Base-by-base conservation (phyloP, 2,329 filamentous ascomycete genomes). In the Furcasterigmium furcatum region DNA sequence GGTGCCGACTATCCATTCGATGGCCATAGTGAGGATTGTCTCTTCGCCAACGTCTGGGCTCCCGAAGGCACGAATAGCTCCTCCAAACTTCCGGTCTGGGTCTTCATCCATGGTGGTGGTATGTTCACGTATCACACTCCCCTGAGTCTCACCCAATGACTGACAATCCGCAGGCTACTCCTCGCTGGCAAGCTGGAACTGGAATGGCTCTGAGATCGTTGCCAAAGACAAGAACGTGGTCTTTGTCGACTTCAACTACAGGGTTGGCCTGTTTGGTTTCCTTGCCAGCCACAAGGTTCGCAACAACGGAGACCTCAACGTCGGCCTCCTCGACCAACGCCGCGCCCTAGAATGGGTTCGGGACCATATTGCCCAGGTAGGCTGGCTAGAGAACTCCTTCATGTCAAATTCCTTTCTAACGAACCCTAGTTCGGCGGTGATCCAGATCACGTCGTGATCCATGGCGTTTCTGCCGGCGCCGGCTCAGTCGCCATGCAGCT, bases 21-120 rank as follows among this genome's bases (percentile, higher is more conserved):
- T 9, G 53, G 48, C 18, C 55, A 64, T 46, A 62, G 60, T 41
- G 84, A 88, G 58, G 84, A 88, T 53, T 92, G 88, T 58, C 72
- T 91, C 3, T 85, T 84, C 51, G 68, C 88, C 13, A 78, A 85
- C 45, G 71, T 85, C 9, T 84, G 78, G 56, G 79, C 84, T 2
- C 80, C 85, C 1, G 75, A 71, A 2, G 64, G 69, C n/a, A 75
- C 74, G 1, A 79, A 70, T 1, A 59, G 61, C 1, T 51, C 60
- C 4, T 76, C 77, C 0, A 77, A 71, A n/a, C 65, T 88, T 2
- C 86, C 86, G 0, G 85, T 91, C 2, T 85, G 77, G 58, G 70
- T 73, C 48, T 77, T 69, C 49, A 70, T 80, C 39, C 74, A 84
- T 50, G 82, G 82, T 5, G 82, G 56, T 57, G 46, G 51, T 60